Conservation (phyloP, 192 early-diverging fungal genomes). For the Diversispora eburnea region DNA sequence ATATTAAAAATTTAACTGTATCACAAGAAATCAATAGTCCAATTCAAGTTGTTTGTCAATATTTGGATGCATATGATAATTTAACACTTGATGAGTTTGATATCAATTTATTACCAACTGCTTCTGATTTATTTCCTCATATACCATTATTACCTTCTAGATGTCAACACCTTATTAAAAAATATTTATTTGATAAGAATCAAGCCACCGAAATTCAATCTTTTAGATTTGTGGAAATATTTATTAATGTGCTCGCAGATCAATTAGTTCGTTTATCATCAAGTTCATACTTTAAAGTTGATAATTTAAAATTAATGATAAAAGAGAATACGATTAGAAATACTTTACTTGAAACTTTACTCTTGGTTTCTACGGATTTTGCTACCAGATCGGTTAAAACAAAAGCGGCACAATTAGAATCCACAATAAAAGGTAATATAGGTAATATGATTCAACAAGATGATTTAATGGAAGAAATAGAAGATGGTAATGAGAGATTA, state of each 20-base stretch:
- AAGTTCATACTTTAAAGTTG: conserved; percentile 25
- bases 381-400: conserved; percentile 17
- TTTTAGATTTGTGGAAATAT: conserved; percentile 29
- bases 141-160: background rate
- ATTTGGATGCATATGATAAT: conserved; percentile 5
- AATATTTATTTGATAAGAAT: conserved; percentile 16
- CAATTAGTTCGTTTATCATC: conserved; percentile 25
- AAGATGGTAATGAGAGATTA: background rate
- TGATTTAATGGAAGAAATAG: conserved; percentile 6
- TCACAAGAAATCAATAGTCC: conserved; percentile 21
- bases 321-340: conserved; percentile 4
- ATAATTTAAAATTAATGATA: conserved; percentile 24
- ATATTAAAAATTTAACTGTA: conserved; percentile 9
- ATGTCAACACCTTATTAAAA: conserved; percentile 14
- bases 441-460: conserved; percentile 13
- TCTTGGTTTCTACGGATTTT: conserved; percentile 23
- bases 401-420: conserved; percentile 7
- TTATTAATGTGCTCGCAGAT: conserved; percentile 24
- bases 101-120: background rate
- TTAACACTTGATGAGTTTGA: conserved; percentile 7
- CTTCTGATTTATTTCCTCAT: too few species aligned
- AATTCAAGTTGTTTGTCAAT: conserved; percentile 25
- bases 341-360: conserved; percentile 19
- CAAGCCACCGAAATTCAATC: conserved; percentile 1
- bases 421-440: background rate